Evolutionary conservation across 495 filamentous ascomycete species (phyloP).

Genomic region (Hyaloscypha hepaticicola): DNA sequence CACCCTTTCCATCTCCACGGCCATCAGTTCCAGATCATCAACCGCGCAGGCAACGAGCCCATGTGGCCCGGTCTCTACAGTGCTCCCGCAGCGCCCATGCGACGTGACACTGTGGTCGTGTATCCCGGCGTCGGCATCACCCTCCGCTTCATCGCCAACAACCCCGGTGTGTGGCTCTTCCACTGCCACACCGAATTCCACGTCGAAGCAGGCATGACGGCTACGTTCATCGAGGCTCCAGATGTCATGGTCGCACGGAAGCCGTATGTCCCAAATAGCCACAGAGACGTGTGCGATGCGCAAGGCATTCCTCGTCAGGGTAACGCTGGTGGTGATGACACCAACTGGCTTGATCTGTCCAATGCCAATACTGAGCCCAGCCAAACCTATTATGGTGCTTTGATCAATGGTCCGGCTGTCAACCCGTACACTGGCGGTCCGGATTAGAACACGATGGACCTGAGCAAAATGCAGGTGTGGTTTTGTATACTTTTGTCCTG

Average conservation of each 20-base stretch:
- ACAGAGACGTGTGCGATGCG: constrained; percentile 55
- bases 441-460: not conserved
- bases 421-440: constrained; percentile 3
- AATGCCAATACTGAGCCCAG: not conserved
- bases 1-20: constrained; percentile 61
- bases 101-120: constrained; percentile 55
- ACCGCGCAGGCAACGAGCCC: constrained; percentile 40
- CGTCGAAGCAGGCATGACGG: constrained; percentile 65
- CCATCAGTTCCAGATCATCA: constrained; percentile 73
- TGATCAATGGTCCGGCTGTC: not conserved
- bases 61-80: constrained; percentile 43
- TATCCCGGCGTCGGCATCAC: constrained; percentile 53
- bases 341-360: not conserved
- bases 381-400: not conserved
- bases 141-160: constrained; percentile 58
- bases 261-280: constrained; percentile 54
- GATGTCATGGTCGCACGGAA: constrained; percentile 51
- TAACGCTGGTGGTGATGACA: constrained; percentile 62
- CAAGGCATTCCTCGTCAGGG: constrained; percentile 49
- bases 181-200: constrained; percentile 87
- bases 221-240: constrained; percentile 65
- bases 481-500: too few relatives aligned
- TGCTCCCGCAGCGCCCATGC: constrained; percentile 41
- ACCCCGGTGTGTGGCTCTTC: constrained; percentile 74
- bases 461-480: too few relatives aligned